Conservation (phyloP, 2,329 filamentous ascomycete genomes). For the Orbilia javanica region DNA sequence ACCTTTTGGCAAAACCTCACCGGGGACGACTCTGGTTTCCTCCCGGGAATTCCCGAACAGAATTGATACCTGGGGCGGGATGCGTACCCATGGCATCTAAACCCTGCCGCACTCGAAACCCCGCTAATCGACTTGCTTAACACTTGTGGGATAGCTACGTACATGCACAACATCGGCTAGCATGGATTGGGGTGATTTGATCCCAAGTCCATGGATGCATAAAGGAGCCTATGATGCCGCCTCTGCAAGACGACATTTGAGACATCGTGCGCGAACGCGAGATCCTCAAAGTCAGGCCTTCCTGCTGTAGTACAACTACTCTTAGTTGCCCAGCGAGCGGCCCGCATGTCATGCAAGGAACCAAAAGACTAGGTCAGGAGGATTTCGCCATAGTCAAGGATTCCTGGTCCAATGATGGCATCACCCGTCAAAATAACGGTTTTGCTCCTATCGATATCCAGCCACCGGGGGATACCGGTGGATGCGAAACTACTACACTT, state of each 20-base stretch:
- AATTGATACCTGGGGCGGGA: not conserved
- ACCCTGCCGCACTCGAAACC: not conserved
- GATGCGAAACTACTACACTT: not conserved
- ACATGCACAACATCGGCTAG: not conserved
- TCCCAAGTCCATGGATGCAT: no score
- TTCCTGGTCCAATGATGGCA: conserved; percentile 1
- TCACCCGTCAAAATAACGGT: not conserved
- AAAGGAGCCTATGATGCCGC: no score
- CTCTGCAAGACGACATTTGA: no score
- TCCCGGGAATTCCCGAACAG: not conserved
- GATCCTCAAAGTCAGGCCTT: conserved; percentile 3
- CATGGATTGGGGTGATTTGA: no score
- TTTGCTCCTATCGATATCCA: not conserved
- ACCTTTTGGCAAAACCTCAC: not conserved
- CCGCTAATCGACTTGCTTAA: not conserved
- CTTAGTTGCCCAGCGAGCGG: not conserved
- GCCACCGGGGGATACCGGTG: not conserved
- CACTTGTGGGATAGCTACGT: not conserved
- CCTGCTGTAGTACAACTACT: not conserved
- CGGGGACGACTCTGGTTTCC: not conserved
- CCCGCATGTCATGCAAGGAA: not conserved
- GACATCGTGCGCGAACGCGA: no score
- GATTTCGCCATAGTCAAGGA: not conserved
- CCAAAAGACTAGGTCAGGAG: not conserved
- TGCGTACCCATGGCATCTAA: no score